phyloP scores from a whole-genome alignment of 257 asterid genomes.

The Jasminum sambac region DNA sequence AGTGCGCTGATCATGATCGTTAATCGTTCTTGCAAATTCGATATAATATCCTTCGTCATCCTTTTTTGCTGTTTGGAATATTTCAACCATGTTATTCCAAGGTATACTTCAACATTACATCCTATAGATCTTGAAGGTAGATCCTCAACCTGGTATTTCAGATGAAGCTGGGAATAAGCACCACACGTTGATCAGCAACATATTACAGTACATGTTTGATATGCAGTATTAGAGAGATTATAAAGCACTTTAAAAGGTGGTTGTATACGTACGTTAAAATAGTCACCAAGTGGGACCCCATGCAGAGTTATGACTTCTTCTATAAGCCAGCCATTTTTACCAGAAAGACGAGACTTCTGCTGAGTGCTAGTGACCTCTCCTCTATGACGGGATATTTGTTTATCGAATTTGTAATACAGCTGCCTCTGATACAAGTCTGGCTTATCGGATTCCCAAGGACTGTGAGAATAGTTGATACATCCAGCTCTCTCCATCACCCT shows the following conservation, averaged over 20 bases:
- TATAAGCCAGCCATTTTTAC: conserved; percentile 72
- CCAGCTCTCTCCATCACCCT: conserved; percentile 93
- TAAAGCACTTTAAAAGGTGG: not conserved
- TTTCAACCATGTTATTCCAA: conserved; percentile 85
- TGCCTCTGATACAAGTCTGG: conserved; percentile 82
- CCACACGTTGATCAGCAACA: not conserved
- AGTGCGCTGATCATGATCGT: conserved; percentile 71
- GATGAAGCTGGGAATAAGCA: conserved; percentile 65
- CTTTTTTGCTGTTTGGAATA: conserved; percentile 69
- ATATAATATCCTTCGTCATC: conserved; percentile 71
- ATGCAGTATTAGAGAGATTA: not conserved
- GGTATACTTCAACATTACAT: conserved; percentile 75
- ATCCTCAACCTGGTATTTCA: conserved; percentile 84
- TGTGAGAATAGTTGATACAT: conserved; percentile 73
- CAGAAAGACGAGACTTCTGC: conserved; percentile 70
- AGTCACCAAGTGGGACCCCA: conserved; percentile 94
- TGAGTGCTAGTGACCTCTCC: conserved; percentile 99
- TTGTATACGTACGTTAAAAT: conserved; percentile 59
- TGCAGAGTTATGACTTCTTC: conserved; percentile 98
- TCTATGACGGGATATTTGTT: conserved; percentile 68
- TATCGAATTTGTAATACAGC: conserved; percentile 82
- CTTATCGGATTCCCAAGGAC: conserved; percentile 94
- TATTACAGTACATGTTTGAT: not conserved
- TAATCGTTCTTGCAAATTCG: conserved; percentile 76
- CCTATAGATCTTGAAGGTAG: conserved; percentile 66